Base-by-base conservation (phyloP, 495 filamentous ascomycete species). In the Hypomontagnella monticulosa region DNA sequence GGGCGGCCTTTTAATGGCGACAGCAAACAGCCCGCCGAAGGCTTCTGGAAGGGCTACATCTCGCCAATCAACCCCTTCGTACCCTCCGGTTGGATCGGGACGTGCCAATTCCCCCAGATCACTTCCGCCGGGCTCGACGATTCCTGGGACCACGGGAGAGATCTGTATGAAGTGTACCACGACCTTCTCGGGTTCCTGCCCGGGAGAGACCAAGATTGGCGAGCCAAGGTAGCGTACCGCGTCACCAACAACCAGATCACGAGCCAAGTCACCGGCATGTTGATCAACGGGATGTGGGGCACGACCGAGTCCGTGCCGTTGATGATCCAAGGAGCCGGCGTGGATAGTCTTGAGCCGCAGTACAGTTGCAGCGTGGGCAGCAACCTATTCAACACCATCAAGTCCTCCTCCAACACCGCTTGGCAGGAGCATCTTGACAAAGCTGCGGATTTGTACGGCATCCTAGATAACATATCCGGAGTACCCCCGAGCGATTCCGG, bases 191-290 rank as follows among this genome's bases (percentile, higher is more conserved):
- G 73, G 16, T 88, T 89, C 69, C 74, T 90, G 15, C 88, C 87
- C 3, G 68, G 70, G 41, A 67, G 63, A 20, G 42, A 51, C 44
- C 44, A 65, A 19, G 69, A 76, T 11, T 77, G 78, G 60, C 67
- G 78, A 11, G 54, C 72, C 41, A 76, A 74, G 30, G 74, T 85
- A 54, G 66, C 65, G 23, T 91, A 85, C 73, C 83, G 87, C 38
- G 88, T 90, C 14, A 90, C 88, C 0, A 85, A 85, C 54, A 91
- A 91, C 75, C 77, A 85, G 12, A 91, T 92, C 69, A 91, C 89
- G 8, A 85, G 83, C 64, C 86, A 91, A 70, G 87, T 91, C 15
- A 87, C 87, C 48, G 83, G 87, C 27, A 87, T 87, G 81, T 61
- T 91, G 12, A 79, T 88, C 37, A 75, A 76, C 38, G 88, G 86